Conservation (phyloP, 148 eudicot genomes). For the Chenopodium formosanum region DNA sequence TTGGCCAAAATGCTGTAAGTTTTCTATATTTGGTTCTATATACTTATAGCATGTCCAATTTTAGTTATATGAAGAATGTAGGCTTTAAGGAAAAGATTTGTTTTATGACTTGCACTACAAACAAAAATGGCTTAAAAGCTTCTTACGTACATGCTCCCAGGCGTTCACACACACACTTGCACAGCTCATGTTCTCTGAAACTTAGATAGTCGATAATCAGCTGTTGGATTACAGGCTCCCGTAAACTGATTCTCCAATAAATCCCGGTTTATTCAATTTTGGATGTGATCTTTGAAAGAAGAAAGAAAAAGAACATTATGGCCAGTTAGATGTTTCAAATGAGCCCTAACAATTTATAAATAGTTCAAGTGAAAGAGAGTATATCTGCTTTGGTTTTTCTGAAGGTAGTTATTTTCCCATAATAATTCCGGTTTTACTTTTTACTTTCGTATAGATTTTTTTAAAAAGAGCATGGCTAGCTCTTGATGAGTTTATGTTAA, state of each 20-base stretch:
- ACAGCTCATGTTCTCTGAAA: not conserved
- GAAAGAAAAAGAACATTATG: not conserved
- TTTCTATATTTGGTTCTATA: not conserved
- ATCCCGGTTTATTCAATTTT: not conserved
- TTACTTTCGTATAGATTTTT: not conserved
- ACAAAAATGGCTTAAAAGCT: no score
- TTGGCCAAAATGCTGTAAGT: slow-evolving; percentile 55
- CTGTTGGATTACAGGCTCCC: not conserved
- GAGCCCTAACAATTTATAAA: not conserved
- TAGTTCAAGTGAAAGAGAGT: not conserved
- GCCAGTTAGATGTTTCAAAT: not conserved
- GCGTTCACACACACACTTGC: not conserved
- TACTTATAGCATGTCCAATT: not conserved
- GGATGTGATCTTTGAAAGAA: not conserved
- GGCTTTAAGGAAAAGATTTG: not conserved
- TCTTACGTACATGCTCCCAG: no score
- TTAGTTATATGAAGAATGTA: not conserved
- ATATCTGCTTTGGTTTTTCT: not conserved
- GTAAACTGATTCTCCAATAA: not conserved
- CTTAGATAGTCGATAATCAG: not conserved
- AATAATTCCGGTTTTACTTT: not conserved
- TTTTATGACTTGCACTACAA: not conserved
- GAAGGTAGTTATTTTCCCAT: not conserved
- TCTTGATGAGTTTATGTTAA: no score
- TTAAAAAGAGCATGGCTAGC: not conserved